Evolutionary conservation across 208 protist species (phyloP).

Genomic region (Crithidia bombi): DNA sequence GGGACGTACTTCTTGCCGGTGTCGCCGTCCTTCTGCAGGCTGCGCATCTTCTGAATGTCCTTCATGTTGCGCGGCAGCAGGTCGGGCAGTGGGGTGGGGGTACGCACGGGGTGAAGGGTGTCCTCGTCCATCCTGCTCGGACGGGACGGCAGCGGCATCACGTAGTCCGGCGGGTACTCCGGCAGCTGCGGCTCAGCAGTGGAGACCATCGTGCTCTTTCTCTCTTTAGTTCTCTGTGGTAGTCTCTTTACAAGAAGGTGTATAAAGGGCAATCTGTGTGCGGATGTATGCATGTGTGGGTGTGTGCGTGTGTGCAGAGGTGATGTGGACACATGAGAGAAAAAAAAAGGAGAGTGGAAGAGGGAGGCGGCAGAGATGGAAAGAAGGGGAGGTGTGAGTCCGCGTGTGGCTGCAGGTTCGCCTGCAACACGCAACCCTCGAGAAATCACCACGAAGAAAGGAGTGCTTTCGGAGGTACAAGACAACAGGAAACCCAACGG

Average conservation of each 20-base stretch:
- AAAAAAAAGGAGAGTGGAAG: no score
- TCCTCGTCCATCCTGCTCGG: constrained; percentile 49
- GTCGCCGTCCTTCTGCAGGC: constrained; percentile 59
- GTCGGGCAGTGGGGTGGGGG: constrained; percentile 68
- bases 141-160: constrained; percentile 47
- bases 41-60: constrained; percentile 73
- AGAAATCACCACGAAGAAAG: no score
- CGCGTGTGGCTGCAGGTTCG: no score
- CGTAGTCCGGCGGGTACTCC: constrained; percentile 51
- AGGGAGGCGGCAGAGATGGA: no score
- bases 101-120: constrained; percentile 57
- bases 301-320: neutral
- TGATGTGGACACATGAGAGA: neutral
- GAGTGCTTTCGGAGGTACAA: no score
- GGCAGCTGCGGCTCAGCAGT: constrained; percentile 27
- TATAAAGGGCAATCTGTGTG: neutral
- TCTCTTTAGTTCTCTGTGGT: neutral
- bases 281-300: no score
- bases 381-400: no score
- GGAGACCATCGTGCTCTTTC: neutral
- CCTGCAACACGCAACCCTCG: no score
- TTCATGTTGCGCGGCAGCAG: constrained; percentile 73
- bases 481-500: no score
- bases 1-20: constrained; percentile 57
- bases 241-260: neutral